Percentiles rank a stretch among this genome's conserved stretches.
These are phyloP conservation scores for Xylaria sp. DNA, from an alignment of 2,329 filamentous ascomycete species.

Conservation along the genomic window DNA sequence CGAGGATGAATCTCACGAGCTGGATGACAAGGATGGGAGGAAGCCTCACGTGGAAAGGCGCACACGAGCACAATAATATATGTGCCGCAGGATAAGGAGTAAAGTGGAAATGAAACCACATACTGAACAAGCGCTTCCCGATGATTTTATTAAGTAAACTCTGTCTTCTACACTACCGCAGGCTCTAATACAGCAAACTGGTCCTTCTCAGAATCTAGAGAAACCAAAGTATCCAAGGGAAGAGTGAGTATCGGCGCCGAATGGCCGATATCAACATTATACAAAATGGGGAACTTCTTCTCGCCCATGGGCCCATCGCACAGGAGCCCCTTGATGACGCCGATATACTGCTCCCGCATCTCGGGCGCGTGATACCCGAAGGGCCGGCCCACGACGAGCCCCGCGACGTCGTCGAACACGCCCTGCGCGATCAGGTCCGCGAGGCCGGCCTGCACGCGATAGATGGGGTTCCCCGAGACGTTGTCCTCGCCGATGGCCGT, in stretches of 20 bases:
- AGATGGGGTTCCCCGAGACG: conserved; percentile 43
- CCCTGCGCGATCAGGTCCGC: conserved; percentile 57
- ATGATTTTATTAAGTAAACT: not conserved
- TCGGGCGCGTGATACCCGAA: conserved; percentile 55
- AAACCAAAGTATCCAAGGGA: conserved; percentile 53
- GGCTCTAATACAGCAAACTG: conserved; percentile 50
- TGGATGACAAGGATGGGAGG: too few species aligned
- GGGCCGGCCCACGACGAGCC: conserved; percentile 56
- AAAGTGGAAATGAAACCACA: too few species aligned
- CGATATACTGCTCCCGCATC: conserved; percentile 46
- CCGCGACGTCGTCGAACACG: conserved; percentile 55
- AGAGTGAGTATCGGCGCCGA: conserved; percentile 57
- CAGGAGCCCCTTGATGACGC: conserved; percentile 50
- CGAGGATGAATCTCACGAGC: too few species aligned
- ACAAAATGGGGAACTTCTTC: conserved; percentile 54
- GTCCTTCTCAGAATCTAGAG: conserved; percentile 54
- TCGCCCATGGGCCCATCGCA: conserved; percentile 51
- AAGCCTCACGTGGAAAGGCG: too few species aligned
- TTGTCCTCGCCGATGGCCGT: conserved; percentile 52
- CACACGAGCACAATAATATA: too few species aligned
- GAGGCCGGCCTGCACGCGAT: conserved; percentile 50
- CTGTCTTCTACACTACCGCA: conserved; percentile 22
- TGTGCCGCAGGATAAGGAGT: too few species aligned
- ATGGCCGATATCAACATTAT: conserved; percentile 58
- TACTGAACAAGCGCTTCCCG: too few species aligned